Percentiles rank a stretch among this genome's conserved stretches.
These are phyloP conservation scores for Fusarium sp. DNA, from an alignment of 2,329 filamentous ascomycete genomes.

Conservation along the genomic window DNA sequence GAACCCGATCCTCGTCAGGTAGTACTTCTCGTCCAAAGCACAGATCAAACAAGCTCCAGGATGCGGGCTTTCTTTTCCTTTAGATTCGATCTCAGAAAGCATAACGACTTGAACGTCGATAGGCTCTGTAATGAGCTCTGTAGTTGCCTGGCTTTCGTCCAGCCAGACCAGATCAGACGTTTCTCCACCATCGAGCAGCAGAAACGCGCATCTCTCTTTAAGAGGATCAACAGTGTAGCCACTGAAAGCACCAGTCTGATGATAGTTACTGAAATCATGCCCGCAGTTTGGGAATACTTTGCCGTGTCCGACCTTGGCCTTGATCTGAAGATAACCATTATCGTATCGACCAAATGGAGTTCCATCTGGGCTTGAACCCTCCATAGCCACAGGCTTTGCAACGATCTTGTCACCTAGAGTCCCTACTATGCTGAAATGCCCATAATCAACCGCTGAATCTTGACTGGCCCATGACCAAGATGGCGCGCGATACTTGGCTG, in stretches of 20 bases:
- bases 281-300: background rate
- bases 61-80: background rate
- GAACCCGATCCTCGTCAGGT: background rate
- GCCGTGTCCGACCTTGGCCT: background rate
- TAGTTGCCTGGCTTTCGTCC: background rate
- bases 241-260: accelerated
- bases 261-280: background rate
- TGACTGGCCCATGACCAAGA: constrained; percentile 19
- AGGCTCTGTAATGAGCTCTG: background rate
- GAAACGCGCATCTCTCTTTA: background rate
- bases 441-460: background rate
- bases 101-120: background rate
- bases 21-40: constrained; percentile 1
- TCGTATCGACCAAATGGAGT: background rate
- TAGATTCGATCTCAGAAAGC: background rate
- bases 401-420: accelerated
- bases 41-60: constrained; percentile 2
- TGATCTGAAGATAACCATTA: background rate
- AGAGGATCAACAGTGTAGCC: background rate
- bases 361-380: background rate
- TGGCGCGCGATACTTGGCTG: background rate
- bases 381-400: background rate
- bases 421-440: background rate
- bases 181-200: background rate
- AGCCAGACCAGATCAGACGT: constrained; percentile 5